These are phyloP conservation scores for Aurantiochytrium sp. DNA, from an alignment of 108 stramenopile genomes.

Conservation along the genomic window DNA sequence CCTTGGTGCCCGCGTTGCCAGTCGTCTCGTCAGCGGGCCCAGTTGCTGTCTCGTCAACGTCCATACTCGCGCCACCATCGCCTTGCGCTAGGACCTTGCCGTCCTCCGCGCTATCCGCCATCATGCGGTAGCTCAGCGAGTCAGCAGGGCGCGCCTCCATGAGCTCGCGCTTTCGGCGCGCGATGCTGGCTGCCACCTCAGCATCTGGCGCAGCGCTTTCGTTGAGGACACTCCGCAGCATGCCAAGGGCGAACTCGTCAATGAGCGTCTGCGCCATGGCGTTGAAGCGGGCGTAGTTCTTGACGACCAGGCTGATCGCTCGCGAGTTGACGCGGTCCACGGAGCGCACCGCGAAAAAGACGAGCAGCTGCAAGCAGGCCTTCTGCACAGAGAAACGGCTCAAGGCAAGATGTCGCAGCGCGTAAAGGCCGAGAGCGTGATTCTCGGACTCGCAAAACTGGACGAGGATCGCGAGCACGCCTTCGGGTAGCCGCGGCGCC, in stretches of 20 bases:
- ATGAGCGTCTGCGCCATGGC: background rate
- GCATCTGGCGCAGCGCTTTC: background rate
- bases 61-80: background rate
- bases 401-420: background rate
- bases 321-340: background rate
- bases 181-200: background rate
- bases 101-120: background rate
- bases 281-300: background rate
- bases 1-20: background rate
- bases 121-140: background rate
- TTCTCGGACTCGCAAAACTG: background rate
- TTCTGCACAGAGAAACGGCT: background rate
- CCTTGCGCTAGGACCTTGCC: too few relatives aligned
- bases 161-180: background rate
- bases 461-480: background rate
- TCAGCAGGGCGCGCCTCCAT: background rate
- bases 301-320: background rate
- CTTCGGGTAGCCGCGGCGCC: background rate
- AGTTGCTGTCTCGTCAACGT: background rate
- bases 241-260: background rate
- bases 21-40: background rate
- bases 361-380: background rate
- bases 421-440: background rate
- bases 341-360: background rate
- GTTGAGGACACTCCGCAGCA: background rate